These are phyloP conservation scores for Barnettozyma populi DNA, from an alignment of 805 yeast species.

Conservation along the genomic window DNA sequence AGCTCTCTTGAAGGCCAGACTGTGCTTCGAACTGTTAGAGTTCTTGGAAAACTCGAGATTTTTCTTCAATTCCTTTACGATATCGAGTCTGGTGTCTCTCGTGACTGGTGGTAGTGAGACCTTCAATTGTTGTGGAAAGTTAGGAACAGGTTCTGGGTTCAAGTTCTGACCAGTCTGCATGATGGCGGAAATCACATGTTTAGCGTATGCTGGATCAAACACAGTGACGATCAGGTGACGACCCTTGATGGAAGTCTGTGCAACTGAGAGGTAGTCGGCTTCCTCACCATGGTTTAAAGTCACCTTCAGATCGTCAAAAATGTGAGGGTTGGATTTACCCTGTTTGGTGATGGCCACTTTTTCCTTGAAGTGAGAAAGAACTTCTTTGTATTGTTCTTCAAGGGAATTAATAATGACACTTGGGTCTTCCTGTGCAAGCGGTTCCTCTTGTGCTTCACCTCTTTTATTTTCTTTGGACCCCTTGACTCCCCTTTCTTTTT, in stretches of 20 bases:
- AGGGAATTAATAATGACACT: conserved; percentile 11
- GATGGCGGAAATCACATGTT: conserved; percentile 65
- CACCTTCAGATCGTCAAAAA: conserved; percentile 57
- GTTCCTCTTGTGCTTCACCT: conserved; percentile 9
- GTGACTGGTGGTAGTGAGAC: conserved; percentile 74
- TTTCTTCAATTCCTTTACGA: conserved; percentile 57
- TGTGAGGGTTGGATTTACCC: conserved; percentile 63
- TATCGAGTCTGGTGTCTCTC: conserved; percentile 53
- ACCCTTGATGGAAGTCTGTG: conserved; percentile 68
- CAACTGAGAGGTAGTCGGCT: conserved; percentile 53
- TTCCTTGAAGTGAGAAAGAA: conserved; percentile 48
- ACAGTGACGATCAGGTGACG: conserved; percentile 72
- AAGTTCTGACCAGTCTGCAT: conserved; percentile 63
- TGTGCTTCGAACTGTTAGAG: conserved; percentile 36
- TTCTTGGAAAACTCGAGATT: conserved; percentile 58
- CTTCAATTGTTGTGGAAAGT: conserved; percentile 66
- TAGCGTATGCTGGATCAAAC: conserved; percentile 73
- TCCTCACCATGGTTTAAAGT: conserved; percentile 40
- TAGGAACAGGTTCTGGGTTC: conserved; percentile 74
- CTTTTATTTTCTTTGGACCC: conserved; percentile 3
- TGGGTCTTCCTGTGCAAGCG: conserved; percentile 18
- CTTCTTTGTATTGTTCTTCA: conserved; percentile 33
- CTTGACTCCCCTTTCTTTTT: conserved; percentile 19
- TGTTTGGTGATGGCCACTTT: conserved; percentile 57
- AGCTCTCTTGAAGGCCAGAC: conserved; percentile 54